Percentiles rank a stretch among this genome's conserved stretches.
phyloP scores from a whole-genome alignment of 148 eudicot species.

The Camellia granthamiana region DNA sequence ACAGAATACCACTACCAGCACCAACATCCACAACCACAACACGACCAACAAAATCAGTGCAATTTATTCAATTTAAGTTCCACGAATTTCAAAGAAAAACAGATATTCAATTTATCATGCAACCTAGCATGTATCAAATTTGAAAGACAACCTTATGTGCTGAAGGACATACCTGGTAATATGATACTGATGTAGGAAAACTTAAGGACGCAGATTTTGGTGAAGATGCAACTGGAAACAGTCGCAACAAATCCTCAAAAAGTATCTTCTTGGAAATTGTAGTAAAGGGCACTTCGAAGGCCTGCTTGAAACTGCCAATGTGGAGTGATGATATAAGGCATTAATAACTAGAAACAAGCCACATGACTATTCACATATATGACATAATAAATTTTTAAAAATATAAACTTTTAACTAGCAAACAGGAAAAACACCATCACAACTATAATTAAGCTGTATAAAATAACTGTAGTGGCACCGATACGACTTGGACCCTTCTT shows the following conservation, averaged over 20 bases:
- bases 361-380: background rate
- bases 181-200: conserved; percentile 64
- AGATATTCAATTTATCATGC: background rate
- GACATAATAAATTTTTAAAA: too few relatives aligned
- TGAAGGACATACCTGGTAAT: conserved; percentile 58
- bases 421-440: too few relatives aligned
- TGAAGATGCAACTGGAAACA: conserved; percentile 60
- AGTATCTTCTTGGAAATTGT: conserved; percentile 69
- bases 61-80: too few relatives aligned
- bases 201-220: conserved; percentile 27
- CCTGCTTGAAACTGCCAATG: conserved; percentile 76
- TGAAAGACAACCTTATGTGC: background rate
- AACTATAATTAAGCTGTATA: too few relatives aligned
- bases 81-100: too few relatives aligned
- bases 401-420: too few relatives aligned
- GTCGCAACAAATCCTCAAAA: conserved; percentile 66
- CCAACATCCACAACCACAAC: too few relatives aligned
- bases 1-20: too few relatives aligned
- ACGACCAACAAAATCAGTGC: too few relatives aligned
- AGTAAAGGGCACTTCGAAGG: conserved; percentile 73
- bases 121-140: background rate
- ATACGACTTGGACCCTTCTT: too few relatives aligned
- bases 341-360: conserved; percentile 1
- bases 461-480: too few relatives aligned
- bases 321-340: conserved; percentile 14